Percentiles rank a stretch among this genome's conserved stretches.
phyloP scores from a whole-genome alignment of 305 asterid genomes.

The Fraxinus dipetala region DNA sequence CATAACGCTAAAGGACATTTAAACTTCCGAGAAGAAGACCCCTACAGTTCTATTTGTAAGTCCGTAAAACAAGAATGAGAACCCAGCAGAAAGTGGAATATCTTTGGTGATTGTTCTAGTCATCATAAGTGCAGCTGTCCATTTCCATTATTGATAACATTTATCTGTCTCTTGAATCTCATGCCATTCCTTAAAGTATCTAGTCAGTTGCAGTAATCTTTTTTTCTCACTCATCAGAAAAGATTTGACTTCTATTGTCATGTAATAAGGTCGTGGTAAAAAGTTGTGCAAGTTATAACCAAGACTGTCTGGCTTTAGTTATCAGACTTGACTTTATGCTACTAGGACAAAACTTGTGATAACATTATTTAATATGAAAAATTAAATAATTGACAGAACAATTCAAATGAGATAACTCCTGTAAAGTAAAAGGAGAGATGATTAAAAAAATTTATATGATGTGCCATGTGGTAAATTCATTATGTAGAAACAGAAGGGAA shows the following conservation, averaged over 20 bases:
- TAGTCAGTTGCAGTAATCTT: neutral
- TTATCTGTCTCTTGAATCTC: neutral
- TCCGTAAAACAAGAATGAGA: neutral
- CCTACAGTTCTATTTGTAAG: neutral
- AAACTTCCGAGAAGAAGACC: neutral
- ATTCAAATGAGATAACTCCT: neutral
- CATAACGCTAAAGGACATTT: neutral
- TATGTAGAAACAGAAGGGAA: neutral
- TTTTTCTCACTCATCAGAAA: slow-evolving; percentile 15
- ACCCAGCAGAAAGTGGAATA: neutral
- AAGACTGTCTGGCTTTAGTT: neutral
- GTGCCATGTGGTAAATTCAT: neutral
- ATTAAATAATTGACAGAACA: neutral
- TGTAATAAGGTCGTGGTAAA: neutral
- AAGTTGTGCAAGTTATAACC: neutral
- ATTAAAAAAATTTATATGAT: neutral
- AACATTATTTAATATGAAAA: neutral
- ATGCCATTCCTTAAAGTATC: neutral
- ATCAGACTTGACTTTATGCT: neutral
- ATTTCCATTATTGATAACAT: neutral
- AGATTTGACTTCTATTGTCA: neutral
- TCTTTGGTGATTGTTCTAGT: neutral
- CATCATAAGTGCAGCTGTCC: neutral
- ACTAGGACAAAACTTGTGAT: neutral
- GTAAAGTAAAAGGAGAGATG: neutral